Evolutionary conservation across 2,329 filamentous ascomycete species (phyloP).

Genomic region (Alternaria alternata): DNA sequence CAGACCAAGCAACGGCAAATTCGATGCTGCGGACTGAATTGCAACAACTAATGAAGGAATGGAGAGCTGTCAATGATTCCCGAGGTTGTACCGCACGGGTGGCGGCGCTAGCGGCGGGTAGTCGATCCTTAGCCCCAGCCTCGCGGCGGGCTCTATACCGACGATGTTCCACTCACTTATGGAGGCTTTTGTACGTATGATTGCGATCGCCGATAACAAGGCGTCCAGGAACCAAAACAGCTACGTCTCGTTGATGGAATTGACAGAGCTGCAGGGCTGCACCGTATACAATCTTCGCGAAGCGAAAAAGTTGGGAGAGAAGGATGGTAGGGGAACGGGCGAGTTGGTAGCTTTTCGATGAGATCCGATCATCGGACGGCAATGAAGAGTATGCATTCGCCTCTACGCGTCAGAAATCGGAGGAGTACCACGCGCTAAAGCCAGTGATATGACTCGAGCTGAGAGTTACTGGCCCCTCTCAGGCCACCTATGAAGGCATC

Average conservation of each 20-base stretch:
- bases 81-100: background rate
- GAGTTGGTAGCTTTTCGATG: background rate
- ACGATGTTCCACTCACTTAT: background rate
- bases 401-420: background rate
- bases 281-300: background rate
- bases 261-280: background rate
- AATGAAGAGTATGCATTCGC: no score
- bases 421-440: background rate
- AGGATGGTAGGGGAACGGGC: rapidly evolving
- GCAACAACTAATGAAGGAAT: background rate
- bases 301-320: background rate
- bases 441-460: background rate
- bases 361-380: background rate
- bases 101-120: background rate
- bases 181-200: background rate
- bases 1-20: background rate
- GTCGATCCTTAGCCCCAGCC: background rate
- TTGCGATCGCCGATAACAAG: background rate
- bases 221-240: background rate
- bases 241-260: rapidly evolving
- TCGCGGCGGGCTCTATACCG: background rate
- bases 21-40: background rate
- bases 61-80: background rate
- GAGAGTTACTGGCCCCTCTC: background rate
- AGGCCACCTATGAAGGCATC: background rate